Evolutionary conservation across 108 stramenopile species (phyloP), one percentile per base, ranked within the genome.

Genomic region (Parietichytrium sp.): DNA sequence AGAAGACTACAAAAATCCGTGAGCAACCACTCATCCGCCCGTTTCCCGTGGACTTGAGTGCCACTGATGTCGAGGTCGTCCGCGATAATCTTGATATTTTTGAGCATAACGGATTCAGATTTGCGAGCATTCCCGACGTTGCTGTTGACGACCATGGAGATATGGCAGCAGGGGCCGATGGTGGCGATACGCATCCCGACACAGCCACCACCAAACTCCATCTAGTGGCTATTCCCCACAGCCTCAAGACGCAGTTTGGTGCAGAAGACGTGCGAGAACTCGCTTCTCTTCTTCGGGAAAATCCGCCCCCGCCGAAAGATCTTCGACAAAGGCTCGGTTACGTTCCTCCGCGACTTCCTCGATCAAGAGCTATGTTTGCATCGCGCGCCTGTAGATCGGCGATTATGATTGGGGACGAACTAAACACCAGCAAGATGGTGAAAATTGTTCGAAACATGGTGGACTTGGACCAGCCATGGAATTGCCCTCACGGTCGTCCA

Each of bases 401-500:
- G 29, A 84, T 91, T 48, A 91, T 91, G 90, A 90, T 91, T 48
- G 90, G 90, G 12, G 82, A 29, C 10, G 51, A 87, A 23, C 48
- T 91, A 42, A 51, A 50, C 33, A 27, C 10, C 8, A n/a, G 83
- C 0, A 82, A 88, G 78, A 90, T 90, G 90, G 33, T 31, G 13
- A 36, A 49, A 18, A 81, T 91, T 3, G 81, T 91, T 47, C 48
- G 52, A 15, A 53, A 87, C 33, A 52, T 91, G 77, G 86, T 78
- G 3, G 51, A 45, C n/a, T 51, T 91, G n/a, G 86, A 90, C 38
- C 88, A 89, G 82, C 90, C 90, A 8, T 91, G 90, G 90, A 91
- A 90, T 45, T 91, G 90, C 36, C 90, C 90, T 3, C 90, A 91
- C 47, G 90, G 90, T 12, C 88, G 90, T 2, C 90, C 90, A 16